These are phyloP conservation scores for Xanthoconium stramineum DNA, from an alignment of 768 basidiomycete genomes.

Conservation along the genomic window DNA sequence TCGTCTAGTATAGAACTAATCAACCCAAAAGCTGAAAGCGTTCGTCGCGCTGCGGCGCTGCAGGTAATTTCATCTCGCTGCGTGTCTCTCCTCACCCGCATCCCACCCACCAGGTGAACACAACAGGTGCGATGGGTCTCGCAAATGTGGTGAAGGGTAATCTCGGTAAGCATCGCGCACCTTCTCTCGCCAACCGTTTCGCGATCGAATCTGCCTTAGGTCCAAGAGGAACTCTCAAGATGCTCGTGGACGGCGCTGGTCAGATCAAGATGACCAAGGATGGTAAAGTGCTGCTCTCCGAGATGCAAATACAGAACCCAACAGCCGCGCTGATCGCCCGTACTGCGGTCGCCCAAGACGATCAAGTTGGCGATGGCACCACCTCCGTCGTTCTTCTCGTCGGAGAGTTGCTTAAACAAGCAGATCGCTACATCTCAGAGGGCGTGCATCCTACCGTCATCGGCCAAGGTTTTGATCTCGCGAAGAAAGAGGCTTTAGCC, in stretches of 20 bases:
- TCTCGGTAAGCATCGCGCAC: constrained; percentile 60
- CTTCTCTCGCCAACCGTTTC: constrained; percentile 9
- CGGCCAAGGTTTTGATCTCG: constrained; percentile 93
- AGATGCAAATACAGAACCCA: constrained; percentile 99
- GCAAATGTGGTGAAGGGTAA: constrained; percentile 97
- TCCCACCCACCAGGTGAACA: constrained; percentile 65
- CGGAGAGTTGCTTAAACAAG: constrained; percentile 94
- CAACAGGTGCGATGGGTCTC: constrained; percentile 93
- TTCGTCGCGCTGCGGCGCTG: constrained; percentile 83
- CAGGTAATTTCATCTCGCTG: constrained; percentile 54
- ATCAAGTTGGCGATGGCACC: constrained; percentile 98
- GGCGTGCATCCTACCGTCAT: constrained; percentile 98
- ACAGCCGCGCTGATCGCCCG: constrained; percentile 99
- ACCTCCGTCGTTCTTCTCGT: constrained; percentile 96
- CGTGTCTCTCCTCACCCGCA: constrained; percentile 20
- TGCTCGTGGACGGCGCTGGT: constrained; percentile 97
- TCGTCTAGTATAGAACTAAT: constrained; percentile 88
- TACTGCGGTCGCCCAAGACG: constrained; percentile 97
- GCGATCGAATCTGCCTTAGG: constrained; percentile 48
- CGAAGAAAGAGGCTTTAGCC: constrained; percentile 89
- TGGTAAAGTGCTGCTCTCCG: constrained; percentile 95
- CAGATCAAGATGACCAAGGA: constrained; percentile 99
- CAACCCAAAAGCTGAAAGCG: constrained; percentile 95
- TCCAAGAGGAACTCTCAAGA: constrained; percentile 96
- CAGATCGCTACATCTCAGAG: constrained; percentile 96